phyloP scores from a whole-genome alignment of 2,329 filamentous ascomycete species.

The Alternaria ventricosa region DNA sequence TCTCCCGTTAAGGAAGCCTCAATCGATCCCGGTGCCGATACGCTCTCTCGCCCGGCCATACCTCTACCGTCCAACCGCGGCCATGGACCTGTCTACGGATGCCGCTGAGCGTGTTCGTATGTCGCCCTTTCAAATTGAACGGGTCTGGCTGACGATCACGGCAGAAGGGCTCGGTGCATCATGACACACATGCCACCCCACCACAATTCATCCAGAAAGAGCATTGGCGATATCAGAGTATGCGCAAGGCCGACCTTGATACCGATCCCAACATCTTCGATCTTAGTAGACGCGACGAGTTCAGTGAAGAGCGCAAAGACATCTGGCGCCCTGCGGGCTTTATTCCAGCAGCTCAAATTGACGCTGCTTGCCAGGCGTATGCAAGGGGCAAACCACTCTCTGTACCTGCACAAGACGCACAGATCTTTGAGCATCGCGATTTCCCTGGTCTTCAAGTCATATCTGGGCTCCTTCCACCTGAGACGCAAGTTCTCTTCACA shows the following conservation, averaged over 20 bases:
- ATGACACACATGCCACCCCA: slow-evolving; percentile 47
- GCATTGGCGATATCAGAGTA: slow-evolving; percentile 64
- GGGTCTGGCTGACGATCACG: slow-evolving; percentile 29
- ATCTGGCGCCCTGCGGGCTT: slow-evolving; percentile 36
- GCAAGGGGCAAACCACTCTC: slow-evolving; percentile 34
- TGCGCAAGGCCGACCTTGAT: slow-evolving; percentile 60
- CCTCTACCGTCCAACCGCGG: background rate
- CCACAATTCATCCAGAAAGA: slow-evolving; percentile 44
- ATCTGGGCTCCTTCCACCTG: slow-evolving; percentile 74
- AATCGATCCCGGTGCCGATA: background rate
- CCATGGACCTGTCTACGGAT: slow-evolving; percentile 36
- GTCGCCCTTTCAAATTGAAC: slow-evolving; percentile 24
- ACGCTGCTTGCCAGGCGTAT: slow-evolving; percentile 41
- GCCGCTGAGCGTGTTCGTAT: slow-evolving; percentile 42
- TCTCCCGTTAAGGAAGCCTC: slow-evolving; percentile 1
- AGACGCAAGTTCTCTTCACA: slow-evolving; percentile 74
- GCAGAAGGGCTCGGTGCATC: slow-evolving; percentile 37
- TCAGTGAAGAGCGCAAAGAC: slow-evolving; percentile 44
- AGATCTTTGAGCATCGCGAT: slow-evolving; percentile 46
- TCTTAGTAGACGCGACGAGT: slow-evolving; percentile 36
- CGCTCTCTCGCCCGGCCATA: background rate
- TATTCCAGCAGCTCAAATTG: slow-evolving; percentile 37
- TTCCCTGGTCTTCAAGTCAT: slow-evolving; percentile 72
- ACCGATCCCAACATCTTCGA: slow-evolving; percentile 56
- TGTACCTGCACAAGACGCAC: slow-evolving; percentile 29